Base-by-base conservation (phyloP, 768 basidiomycete species). In the Clitopilus hobsonii region DNA sequence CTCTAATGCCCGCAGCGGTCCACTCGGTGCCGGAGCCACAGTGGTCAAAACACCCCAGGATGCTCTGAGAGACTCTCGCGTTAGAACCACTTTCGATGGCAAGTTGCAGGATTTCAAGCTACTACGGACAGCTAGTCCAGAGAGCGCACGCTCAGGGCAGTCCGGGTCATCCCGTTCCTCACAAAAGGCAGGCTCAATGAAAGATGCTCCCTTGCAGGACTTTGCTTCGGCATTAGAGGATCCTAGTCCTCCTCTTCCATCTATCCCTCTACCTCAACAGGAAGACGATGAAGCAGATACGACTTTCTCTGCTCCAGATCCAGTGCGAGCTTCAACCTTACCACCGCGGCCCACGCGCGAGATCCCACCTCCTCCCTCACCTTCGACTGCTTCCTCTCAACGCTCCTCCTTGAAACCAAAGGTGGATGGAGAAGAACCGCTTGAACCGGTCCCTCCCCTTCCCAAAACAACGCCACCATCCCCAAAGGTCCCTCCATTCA, bases 21-120 rank as follows among this genome's bases (percentile, higher is more conserved):
- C 72, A 2, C 78, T 89, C 18, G 89, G 88, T n/a, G 65, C 79
- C 18, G 89, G 90, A 36, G 90, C 90, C 13, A 85, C 77, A 1
- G 74, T 93, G 26, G 90, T 92, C 30, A 76, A 85, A 54, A 92
- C 91, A 0, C 91, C 91, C 6, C 84, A 87, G 59, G 91, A 93
- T 54, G 90, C 90, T 20, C 73, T 93, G 26, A 73, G 74, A 47
- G 78, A 77, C 49, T 77, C 78, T 0, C 69, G 73, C 18, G 73
- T 80, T 2, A 67, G 77, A 41, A 67, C 77, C n/a, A 73, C 69
- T 6, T 71, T 65, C 38, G 68, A 69, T 23, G 65, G 58, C 23
- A 61, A 60, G 27, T 49, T n/a, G n/a, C n/a, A n/a, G n/a, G n/a
- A n/a, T n/a, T n/a, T 58, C 16, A 56, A 45, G 28, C 60, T 65